Base-by-base conservation (phyloP, 2,329 filamentous ascomycete genomes). In the Botryosphaeria dothidea region DNA sequence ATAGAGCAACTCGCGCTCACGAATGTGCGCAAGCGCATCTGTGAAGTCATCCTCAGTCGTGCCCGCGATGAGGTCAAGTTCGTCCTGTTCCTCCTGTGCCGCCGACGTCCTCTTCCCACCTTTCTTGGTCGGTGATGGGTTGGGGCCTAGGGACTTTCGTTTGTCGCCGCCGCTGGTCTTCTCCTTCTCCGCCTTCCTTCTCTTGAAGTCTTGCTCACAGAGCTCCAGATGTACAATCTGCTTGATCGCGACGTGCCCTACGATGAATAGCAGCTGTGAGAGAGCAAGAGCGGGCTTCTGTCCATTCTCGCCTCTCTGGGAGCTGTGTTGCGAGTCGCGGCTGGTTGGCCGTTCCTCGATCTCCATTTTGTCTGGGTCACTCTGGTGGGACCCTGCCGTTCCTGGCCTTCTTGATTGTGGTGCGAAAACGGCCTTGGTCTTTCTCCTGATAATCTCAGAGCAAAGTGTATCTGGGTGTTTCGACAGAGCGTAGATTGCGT, bases 131-230 rank as follows among this genome's bases (percentile, higher is more conserved):
- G 78, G 74, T 17, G 56, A 60, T 21, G 41, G 41, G 8, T 75
- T 75, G 3, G 73, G 57, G 6, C 69, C 67, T 21, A 72, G 66
- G 1, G 77, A 78, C 69, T 77, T 71, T 66, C 74, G 69, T 54
- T 66, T 62, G 7, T 75, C 75, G 19, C 41, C 56, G 19, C 56
- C 56, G 17, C 41, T 60, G 29, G 67, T 66, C 81, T 92, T 93
- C 73, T 95, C 92, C 71, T 93, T 92, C 66, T 95, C 92, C 45
- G 92, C 90, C 82, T 99, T 99, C 69, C 94, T 87, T 62, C 94
- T 91, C 82, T 99, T 99, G 79, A 99, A 99, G 77, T 99, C 95
- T 57, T 95, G 88, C 75, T 99, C 95, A 75, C 93, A 97, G n/a
- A 98, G 84, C 72, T 99, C 95, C 11, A 99, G 86, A 75, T 99